These are phyloP conservation scores for Aspergillus sp. DNA, from an alignment of 2,329 filamentous ascomycete genomes.

Conservation along the genomic window DNA sequence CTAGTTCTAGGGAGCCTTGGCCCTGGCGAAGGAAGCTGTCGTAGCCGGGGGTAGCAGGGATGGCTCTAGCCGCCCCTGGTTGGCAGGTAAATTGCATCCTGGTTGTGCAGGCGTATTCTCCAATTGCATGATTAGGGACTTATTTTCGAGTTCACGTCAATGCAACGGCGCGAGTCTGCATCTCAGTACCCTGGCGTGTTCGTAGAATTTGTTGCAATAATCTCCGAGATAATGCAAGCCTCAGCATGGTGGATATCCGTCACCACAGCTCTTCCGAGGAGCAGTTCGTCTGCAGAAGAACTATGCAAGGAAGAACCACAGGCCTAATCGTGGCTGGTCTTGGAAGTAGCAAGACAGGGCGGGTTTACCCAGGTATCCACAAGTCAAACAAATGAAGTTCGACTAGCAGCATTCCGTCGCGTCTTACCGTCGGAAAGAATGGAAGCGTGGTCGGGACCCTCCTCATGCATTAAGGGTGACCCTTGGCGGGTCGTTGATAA, in stretches of 20 bases:
- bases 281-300: neutral
- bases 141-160: neutral
- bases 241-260: neutral
- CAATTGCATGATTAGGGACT: neutral
- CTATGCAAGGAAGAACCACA: neutral
- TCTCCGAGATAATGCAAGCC: conserved; percentile 16
- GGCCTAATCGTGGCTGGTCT: neutral
- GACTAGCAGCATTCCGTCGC: neutral
- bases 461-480: neutral
- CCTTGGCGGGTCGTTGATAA: neutral
- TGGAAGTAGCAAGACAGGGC: neutral
- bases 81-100: neutral
- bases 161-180: neutral
- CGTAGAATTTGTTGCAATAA: conserved; percentile 11
- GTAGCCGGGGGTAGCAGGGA: neutral
- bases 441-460: neutral
- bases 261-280: neutral
- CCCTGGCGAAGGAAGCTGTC: neutral
- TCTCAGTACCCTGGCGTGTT: conserved; percentile 5
- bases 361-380: neutral
- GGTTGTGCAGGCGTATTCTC: neutral
- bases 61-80: neutral
- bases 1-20: neutral
- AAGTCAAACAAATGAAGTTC: neutral
- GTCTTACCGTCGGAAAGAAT: neutral